phyloP scores from a whole-genome alignment of 768 basidiomycete species.

The Crepidotus variabilis region DNA sequence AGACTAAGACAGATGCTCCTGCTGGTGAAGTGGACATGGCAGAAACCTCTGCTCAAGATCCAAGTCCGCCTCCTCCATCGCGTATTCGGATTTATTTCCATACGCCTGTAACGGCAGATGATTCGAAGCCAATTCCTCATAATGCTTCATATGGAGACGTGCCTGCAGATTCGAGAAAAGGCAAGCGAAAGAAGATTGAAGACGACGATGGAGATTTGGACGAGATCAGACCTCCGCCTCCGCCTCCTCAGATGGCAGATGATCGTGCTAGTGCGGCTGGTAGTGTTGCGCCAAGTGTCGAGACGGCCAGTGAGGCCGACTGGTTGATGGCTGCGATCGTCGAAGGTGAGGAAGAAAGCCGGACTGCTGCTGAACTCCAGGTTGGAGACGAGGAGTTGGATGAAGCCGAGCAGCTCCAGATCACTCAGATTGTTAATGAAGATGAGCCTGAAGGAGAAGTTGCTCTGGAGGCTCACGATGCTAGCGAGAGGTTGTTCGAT shows the following conservation, averaged over 20 bases:
- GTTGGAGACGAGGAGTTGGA: slow-evolving; percentile 41
- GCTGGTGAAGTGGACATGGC: slow-evolving; percentile 26
- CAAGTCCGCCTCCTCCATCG: slow-evolving; percentile 51
- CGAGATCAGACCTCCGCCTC: slow-evolving; percentile 64
- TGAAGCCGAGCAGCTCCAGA: slow-evolving; percentile 40
- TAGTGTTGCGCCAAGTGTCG: slow-evolving; percentile 62
- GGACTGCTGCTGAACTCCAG: slow-evolving; percentile 37
- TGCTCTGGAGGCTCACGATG: slow-evolving; percentile 27
- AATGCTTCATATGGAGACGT: slow-evolving; percentile 42
- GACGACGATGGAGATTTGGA: slow-evolving; percentile 83
- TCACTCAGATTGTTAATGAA: slow-evolving; percentile 35
- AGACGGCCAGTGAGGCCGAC: slow-evolving; percentile 76
- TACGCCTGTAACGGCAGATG: slow-evolving; percentile 81
- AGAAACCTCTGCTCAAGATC: slow-evolving; percentile 23
- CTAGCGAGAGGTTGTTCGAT: slow-evolving; percentile 31
- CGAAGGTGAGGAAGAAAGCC: slow-evolving; percentile 62
- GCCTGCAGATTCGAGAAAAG: slow-evolving; percentile 65
- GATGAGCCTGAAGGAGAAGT: slow-evolving; percentile 32
- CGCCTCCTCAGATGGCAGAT: slow-evolving; percentile 50
- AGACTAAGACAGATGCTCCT: slow-evolving; percentile 24
- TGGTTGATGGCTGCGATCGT: slow-evolving; percentile 90
- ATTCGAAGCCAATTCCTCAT: slow-evolving; percentile 71
- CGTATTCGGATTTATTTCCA: slow-evolving; percentile 92
- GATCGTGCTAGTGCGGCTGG: slow-evolving; percentile 56
- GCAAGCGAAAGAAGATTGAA: slow-evolving; percentile 86